Evolutionary conservation across 495 filamentous ascomycete species (phyloP).

Genomic region (Neohortaea acidophila): DNA sequence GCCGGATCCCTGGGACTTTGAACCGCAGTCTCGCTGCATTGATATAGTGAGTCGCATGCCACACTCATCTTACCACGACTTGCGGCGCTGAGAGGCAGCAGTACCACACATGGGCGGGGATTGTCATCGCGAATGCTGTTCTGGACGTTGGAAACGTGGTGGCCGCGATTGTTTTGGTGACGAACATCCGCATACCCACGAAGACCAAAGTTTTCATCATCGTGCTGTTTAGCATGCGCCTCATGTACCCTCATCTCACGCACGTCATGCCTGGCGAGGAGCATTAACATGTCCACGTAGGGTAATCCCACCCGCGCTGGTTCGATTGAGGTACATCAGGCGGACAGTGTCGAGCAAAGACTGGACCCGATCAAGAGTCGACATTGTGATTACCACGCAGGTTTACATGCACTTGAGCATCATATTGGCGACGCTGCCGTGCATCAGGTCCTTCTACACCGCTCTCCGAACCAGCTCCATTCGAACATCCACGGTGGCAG

Average conservation of each 20-base stretch:
- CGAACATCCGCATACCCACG: constrained; percentile 6
- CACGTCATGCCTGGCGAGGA: neutral
- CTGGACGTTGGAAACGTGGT: constrained; percentile 8
- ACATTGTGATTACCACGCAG: constrained; percentile 6
- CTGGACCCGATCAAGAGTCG: constrained; percentile 4
- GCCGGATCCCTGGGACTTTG: constrained; percentile 6
- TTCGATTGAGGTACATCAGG: constrained; percentile 2
- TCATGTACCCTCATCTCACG: neutral
- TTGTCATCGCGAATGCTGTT: neutral
- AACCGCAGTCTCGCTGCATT: neutral
- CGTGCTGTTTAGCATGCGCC: constrained; percentile 3
- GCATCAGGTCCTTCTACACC: constrained; percentile 11
- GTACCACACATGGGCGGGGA: constrained; percentile 1
- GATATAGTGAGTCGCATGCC: constrained; percentile 1
- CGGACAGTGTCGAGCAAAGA: constrained; percentile 2
- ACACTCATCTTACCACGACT: neutral
- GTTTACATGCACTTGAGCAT: constrained; percentile 10
- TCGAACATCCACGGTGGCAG: too few relatives aligned
- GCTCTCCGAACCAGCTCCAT: too few relatives aligned
- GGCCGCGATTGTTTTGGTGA: constrained; percentile 3
- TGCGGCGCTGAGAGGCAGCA: neutral
- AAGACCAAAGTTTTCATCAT: constrained; percentile 3
- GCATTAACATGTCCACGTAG: neutral
- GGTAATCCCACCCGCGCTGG: constrained; percentile 2
- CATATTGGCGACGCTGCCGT: constrained; percentile 13